Base-by-base conservation (phyloP, 257 asterid genomes). In the Haberlea rhodopensis region DNA sequence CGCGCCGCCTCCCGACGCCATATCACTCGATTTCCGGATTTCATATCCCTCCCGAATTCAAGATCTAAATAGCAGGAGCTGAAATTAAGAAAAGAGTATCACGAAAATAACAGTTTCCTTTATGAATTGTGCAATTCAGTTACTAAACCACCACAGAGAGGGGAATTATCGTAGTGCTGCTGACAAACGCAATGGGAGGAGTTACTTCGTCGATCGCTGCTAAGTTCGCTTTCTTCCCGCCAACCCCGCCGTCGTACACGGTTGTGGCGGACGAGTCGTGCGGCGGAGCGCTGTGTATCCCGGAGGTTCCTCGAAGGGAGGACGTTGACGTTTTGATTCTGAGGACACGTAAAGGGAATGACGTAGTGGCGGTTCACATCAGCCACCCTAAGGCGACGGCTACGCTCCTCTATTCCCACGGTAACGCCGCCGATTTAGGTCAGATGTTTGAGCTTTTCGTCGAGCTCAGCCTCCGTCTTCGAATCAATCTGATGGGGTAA, bases 391-490 rank as follows among this genome's bases (percentile, higher is more conserved):
- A 88, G 79, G 94, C 99, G 29, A 79, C 82, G 10, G 86, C 95
- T 11, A 94, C 99, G 1, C 69, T 94, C 78, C 92, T 94, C 7
- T 94, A 94, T 65, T 94, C 97, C 46, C 99, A 94, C 68, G 96
- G 99, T 7, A 94, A 94, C 84, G 99, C 97, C 66, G 97, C 99
- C 52, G 99, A 94, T 79, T 83, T 94, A 79, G 96, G 97, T 3
- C 99, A 94, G 96, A 94, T 94, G 99, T 94, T 79, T 74, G 97
- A 94, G 84, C 96, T 94, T 57, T 88, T 90, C 76, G 95, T 90
- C 22, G 97, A 94, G 81, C 81, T 90, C 66, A 94, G 95, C 74
- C 88, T 86, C 71, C 92, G 96, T 16, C 91, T 94, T 34, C 94
- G 99, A 37, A 68, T 90, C 67, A 94, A 90, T 83, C 84, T 94